Conservation (phyloP, 2,329 filamentous ascomycete species). For the Blumeriella jaapii region DNA sequence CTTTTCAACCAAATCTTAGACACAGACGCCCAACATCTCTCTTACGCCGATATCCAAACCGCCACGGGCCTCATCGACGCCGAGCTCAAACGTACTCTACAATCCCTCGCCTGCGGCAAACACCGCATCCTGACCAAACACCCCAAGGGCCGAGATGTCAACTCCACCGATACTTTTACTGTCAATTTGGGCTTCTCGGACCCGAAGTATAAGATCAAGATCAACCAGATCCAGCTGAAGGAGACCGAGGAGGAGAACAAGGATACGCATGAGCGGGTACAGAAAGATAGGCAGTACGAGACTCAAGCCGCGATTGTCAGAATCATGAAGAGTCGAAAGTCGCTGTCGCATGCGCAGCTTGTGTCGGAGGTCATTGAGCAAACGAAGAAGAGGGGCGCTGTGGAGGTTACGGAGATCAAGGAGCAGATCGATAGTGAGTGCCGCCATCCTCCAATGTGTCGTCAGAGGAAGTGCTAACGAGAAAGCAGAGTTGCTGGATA, state of each 20-base stretch:
- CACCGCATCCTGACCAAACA: constrained; percentile 73
- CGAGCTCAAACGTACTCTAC: constrained; percentile 81
- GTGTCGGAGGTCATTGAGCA: constrained; percentile 87
- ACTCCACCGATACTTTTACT: constrained; percentile 67
- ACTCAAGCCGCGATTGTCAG: constrained; percentile 94
- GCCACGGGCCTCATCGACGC: constrained; percentile 63
- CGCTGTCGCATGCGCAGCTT: constrained; percentile 73
- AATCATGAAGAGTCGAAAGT: constrained; percentile 93
- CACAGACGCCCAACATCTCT: constrained; percentile 41
- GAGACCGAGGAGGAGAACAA: constrained; percentile 94
- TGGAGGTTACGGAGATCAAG: constrained; percentile 86
- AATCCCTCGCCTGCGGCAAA: constrained; percentile 89
- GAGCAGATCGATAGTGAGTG: constrained; percentile 84
- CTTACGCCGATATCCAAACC: constrained; percentile 64
- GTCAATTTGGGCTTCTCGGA: constrained; percentile 71
- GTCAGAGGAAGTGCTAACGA: constrained; percentile 23
- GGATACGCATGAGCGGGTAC: constrained; percentile 82
- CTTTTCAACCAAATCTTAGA: constrained; percentile 73
- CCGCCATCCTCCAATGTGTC: constrained; percentile 2
- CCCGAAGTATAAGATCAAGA: constrained; percentile 83
- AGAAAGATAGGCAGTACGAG: constrained; percentile 84
- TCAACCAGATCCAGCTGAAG: constrained; percentile 96
- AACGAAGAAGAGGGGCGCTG: constrained; percentile 73
- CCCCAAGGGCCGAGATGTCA: constrained; percentile 74
- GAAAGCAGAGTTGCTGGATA: constrained; percentile 59